phyloP scores from a whole-genome alignment of 495 filamentous ascomycete species.

The Lentithecium fluviatile region DNA sequence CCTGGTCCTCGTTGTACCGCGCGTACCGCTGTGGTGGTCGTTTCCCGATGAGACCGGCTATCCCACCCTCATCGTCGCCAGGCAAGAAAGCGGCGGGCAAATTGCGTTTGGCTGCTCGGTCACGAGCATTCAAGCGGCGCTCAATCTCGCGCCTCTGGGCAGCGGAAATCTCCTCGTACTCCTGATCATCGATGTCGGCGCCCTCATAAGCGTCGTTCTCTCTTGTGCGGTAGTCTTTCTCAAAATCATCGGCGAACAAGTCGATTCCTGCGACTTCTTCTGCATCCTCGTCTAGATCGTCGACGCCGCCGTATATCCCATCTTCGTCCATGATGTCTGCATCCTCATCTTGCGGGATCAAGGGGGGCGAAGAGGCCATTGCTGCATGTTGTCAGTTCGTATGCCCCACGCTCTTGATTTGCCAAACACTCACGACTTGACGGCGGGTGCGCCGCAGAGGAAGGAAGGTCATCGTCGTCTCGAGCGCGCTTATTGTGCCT shows the following conservation, averaged over 20 bases:
- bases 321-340: slow-evolving; percentile 69
- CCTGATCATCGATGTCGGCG: slow-evolving; percentile 76
- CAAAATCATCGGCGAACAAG: slow-evolving; percentile 86
- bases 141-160: slow-evolving; percentile 75
- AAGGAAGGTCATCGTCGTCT: slow-evolving; percentile 71
- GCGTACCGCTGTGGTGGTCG: slow-evolving; percentile 74
- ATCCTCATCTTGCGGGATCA: slow-evolving; percentile 60
- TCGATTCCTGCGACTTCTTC: slow-evolving; percentile 94
- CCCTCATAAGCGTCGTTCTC: slow-evolving; percentile 67
- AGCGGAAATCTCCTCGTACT: slow-evolving; percentile 71
- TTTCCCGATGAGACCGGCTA: slow-evolving; percentile 79
- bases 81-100: slow-evolving; percentile 83
- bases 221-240: slow-evolving; percentile 69
- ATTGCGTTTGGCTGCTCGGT: slow-evolving; percentile 69
- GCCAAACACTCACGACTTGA: slow-evolving; percentile 61
- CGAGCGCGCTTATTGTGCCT: slow-evolving; percentile 78
- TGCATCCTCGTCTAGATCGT: slow-evolving; percentile 93
- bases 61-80: slow-evolving; percentile 76
- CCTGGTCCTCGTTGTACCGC: slow-evolving; percentile 91
- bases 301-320: slow-evolving; percentile 75
- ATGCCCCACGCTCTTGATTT: background rate
- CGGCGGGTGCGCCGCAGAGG: slow-evolving; percentile 65
- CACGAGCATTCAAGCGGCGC: slow-evolving; percentile 75
- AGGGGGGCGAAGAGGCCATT: slow-evolving; percentile 54
- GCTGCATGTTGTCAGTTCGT: slow-evolving; percentile 37